phyloP scores from a whole-genome alignment of 345 rosid genomes.

The Kandelia obovata region DNA sequence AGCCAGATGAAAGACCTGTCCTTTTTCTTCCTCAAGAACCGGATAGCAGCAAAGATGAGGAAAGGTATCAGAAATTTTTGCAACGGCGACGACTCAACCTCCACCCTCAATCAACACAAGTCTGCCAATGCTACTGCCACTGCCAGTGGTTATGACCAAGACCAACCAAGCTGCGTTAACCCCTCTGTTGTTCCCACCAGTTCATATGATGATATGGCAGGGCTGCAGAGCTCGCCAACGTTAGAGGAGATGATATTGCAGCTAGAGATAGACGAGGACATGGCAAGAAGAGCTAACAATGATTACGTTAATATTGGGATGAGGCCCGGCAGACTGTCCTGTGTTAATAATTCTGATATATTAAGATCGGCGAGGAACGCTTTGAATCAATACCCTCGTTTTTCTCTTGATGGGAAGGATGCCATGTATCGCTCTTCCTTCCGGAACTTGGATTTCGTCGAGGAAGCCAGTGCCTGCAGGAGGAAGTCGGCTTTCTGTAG shows the following conservation, averaged over 20 bases:
- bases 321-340: slow-evolving; percentile 51
- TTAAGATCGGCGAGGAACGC: slow-evolving; percentile 78
- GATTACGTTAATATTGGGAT: too few relatives aligned
- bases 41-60: slow-evolving; percentile 58
- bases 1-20: slow-evolving; percentile 60
- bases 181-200: too few relatives aligned
- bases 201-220: background rate
- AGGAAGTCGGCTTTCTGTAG: slow-evolving; percentile 43
- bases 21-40: slow-evolving; percentile 61
- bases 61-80: slow-evolving; percentile 61
- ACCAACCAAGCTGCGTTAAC: too few relatives aligned
- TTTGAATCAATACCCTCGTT: slow-evolving; percentile 84
- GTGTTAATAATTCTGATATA: slow-evolving; percentile 77
- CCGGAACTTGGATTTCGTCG: slow-evolving; percentile 23
- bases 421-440: slow-evolving; percentile 89
- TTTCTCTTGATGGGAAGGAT: slow-evolving; percentile 86
- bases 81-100: slow-evolving; percentile 61
- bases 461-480: slow-evolving; percentile 3
- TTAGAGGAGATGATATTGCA: slow-evolving; percentile 83
- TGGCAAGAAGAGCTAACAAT: slow-evolving; percentile 43
- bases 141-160: too few relatives aligned
- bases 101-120: slow-evolving; percentile 53
- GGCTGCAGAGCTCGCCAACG: slow-evolving; percentile 27
- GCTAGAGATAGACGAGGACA: slow-evolving; percentile 75
- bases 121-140: too few relatives aligned